phyloP scores from a whole-genome alignment of 202 grass and related monocot species.

The Brachypodium distachyon region DNA sequence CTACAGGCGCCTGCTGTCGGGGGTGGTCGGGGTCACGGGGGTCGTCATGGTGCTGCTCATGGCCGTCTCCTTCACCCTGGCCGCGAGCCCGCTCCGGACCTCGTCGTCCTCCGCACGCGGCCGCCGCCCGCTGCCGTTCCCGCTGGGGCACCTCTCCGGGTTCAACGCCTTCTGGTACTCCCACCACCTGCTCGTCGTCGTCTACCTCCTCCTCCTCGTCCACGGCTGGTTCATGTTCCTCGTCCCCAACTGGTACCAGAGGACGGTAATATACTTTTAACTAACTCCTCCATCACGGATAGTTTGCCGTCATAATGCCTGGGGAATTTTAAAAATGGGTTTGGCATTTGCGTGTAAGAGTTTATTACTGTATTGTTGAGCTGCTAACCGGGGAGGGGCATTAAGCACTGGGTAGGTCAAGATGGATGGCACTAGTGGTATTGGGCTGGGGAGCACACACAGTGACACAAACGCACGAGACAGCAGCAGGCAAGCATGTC shows the following conservation, averaged over 20 bases:
- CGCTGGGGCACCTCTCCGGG: slow-evolving; percentile 62
- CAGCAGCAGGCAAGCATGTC: too few relatives aligned
- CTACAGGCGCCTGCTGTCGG: slow-evolving; percentile 52
- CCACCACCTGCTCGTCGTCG: slow-evolving; percentile 83
- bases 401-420: too few relatives aligned
- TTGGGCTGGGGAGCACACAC: too few relatives aligned
- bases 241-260: slow-evolving; percentile 50
- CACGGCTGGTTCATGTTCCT: slow-evolving; percentile 75
- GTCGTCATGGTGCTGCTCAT: slow-evolving; percentile 81
- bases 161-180: slow-evolving; percentile 99
- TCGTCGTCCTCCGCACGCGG: neutral
- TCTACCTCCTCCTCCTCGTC: slow-evolving; percentile 58
- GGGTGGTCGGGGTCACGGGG: slow-evolving; percentile 68
- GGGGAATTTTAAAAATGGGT: neutral
- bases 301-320: neutral
- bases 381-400: too few relatives aligned
- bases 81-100: slow-evolving; percentile 74
- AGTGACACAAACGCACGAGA: too few relatives aligned
- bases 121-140: slow-evolving; percentile 31
- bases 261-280: slow-evolving; percentile 63
- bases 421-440: too few relatives aligned
- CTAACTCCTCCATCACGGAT: too few relatives aligned
- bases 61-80: slow-evolving; percentile 83
- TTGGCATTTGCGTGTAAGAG: too few relatives aligned
- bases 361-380: too few relatives aligned